A percentile compares a stretch with the other conserved stretches of the same genome.
Conservation (phyloP, 208 protist genomes). For the Leishmania gerbilli region DNA sequence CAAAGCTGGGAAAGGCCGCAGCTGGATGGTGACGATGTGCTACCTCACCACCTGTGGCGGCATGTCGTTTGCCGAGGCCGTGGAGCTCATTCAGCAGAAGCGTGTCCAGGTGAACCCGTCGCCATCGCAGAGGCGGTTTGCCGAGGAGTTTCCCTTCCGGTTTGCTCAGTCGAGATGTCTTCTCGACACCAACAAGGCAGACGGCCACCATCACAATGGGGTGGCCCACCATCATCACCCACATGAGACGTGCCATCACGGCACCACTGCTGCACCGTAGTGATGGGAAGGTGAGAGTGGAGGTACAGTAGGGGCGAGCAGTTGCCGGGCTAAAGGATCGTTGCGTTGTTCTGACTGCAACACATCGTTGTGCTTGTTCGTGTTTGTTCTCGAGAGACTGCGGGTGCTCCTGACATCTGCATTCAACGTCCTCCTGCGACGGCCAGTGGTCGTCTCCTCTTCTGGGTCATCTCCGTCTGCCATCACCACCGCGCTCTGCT, state of each 20-base stretch:
- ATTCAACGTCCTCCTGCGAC: neutral
- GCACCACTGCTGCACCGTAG: neutral
- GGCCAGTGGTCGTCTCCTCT: neutral
- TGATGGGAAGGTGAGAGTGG: neutral
- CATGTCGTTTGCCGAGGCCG: slow-evolving; percentile 58
- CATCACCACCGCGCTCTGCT: neutral
- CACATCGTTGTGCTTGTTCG: neutral
- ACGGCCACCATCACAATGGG: neutral
- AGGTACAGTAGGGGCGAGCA: neutral
- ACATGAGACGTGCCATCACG: neutral
- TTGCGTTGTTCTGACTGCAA: neutral
- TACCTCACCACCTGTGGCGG: slow-evolving; percentile 81
- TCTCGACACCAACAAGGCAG: slow-evolving; percentile 15
- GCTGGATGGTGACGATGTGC: slow-evolving; percentile 89
- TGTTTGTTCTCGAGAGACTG: neutral
- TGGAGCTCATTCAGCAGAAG: slow-evolving; percentile 35
- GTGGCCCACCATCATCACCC: neutral
- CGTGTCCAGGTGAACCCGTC: slow-evolving; percentile 83
- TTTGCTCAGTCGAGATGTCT: slow-evolving; percentile 44
- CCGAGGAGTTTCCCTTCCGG: slow-evolving; percentile 50
- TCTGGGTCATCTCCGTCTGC: neutral
- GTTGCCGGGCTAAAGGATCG: neutral
- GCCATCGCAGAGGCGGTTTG: slow-evolving; percentile 54
- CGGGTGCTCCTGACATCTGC: neutral
- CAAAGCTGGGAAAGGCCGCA: slow-evolving; percentile 90